Evolutionary conservation across 1,284 basidiomycete genomes (phyloP).

Genomic region (Cryptococcus depauperatus): DNA sequence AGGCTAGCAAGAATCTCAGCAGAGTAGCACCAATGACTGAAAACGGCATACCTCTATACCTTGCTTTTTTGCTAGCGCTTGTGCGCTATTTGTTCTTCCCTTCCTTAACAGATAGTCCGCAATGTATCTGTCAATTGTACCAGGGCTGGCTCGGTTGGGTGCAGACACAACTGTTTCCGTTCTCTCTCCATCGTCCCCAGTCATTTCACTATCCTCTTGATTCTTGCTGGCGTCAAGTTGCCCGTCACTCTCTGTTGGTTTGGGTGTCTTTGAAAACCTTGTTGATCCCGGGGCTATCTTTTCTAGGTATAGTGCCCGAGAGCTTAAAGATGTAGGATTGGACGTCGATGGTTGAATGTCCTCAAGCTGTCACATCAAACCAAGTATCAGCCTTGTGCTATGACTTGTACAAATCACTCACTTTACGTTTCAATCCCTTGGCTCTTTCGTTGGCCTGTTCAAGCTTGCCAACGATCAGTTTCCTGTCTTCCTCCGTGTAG

Average conservation of each 20-base stretch:
- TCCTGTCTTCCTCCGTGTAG: slow-evolving; percentile 14
- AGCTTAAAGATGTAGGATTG: slow-evolving; percentile 18
- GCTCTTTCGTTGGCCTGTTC: slow-evolving; percentile 33
- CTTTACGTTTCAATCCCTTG: slow-evolving; percentile 45
- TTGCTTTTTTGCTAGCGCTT: slow-evolving; percentile 26
- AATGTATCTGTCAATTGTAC: slow-evolving; percentile 70
- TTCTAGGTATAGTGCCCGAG: slow-evolving; percentile 21
- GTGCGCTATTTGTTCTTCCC: slow-evolving; percentile 37
- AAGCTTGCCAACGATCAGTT: slow-evolving; percentile 21
- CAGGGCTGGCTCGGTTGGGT: background rate
- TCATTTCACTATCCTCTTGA: too few relatives aligned
- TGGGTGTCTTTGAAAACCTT: background rate
- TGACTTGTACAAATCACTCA: slow-evolving; percentile 10
- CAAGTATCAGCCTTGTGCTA: background rate
- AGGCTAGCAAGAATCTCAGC: slow-evolving; percentile 47
- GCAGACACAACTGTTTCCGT: too few relatives aligned
- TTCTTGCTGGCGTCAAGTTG: background rate
- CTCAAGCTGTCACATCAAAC: slow-evolving; percentile 23
- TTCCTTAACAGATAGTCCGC: slow-evolving; percentile 79
- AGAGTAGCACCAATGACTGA: background rate
- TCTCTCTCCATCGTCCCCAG: too few relatives aligned
- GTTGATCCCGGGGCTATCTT: background rate
- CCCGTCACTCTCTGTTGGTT: background rate
- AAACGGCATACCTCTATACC: slow-evolving; percentile 33
- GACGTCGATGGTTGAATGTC: slow-evolving; percentile 32